Base-by-base conservation (phyloP, 345 rosid genomes). In the Linum lewisii region DNA sequence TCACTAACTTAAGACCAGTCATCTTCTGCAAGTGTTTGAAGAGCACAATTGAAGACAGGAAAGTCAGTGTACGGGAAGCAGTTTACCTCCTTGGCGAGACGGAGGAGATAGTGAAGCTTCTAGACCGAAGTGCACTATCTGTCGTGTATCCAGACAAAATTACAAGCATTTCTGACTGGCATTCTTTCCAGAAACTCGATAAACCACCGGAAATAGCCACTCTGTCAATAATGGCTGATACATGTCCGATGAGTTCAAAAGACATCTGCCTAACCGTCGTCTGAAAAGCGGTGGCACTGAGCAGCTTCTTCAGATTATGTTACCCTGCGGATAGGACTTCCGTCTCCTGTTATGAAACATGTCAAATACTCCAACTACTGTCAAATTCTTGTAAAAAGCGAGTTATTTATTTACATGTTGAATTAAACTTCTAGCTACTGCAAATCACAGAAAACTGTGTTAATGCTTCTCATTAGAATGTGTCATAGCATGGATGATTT, bases 131-230 rank as follows among this genome's bases (percentile, higher is more conserved):
- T 57, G 54, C 70, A 23, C 26, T 64, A 49, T 89, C 82, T 1
- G 58, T 54, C 21, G 7, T 82, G 68, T 58, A 64, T 26, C 69
- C 83, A 36, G 83, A 80, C 42, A 50, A 71, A 75, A 59, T 75
- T 72, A 82, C 75, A 32, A 57, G 51, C 60, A 77, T 88, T 13
- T 87, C 88, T 16, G 73, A 85, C 64, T 91, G 98, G 96, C 79
- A 84, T 25, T 63, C 75, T 14, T 66, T 51, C 15, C 68, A 72
- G 53, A 77, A 72, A 72, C 55, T 24, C 60, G 64, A 66, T 25
- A 60, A 71, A 49, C 6, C 45, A 38, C 26, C 24, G 21, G 16
- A 59, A 23, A 57, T 50, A 23, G 21, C 60, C 47, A 60, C 60
- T 36, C 25, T 38, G 38, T 58, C 75, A 57, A 37, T 55, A 44